Evolutionary conservation across 352 stramenopile genomes (phyloP), one percentile per base, ranked within the genome.

Genomic region (Globisporangium radiosum): DNA sequence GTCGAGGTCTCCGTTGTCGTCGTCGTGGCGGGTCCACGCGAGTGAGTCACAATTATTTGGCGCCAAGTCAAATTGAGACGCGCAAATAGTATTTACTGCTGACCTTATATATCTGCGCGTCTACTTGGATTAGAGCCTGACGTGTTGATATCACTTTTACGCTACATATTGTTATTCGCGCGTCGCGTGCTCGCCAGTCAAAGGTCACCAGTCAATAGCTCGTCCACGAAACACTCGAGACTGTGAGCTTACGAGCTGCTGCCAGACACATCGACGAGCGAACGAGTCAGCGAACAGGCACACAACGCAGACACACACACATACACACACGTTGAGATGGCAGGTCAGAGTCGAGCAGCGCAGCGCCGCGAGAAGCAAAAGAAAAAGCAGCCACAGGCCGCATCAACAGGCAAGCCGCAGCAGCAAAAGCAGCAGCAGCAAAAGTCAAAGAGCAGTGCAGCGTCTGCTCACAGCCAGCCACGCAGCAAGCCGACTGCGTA

Each of bases 321-420:
- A 43, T 39, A 17, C 43, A 47, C 43, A 47, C 3, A 17, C 25
- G 25, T 33, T 33, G 25, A n/a, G 37, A 82, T 82, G 73, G 71
- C 56, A 19, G 64, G 65, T 15, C 67, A 68, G 14, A 81, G 70
- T 68, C 72, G 72, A 51, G 74, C 74, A 39, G 62, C 68, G 52
- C 62, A 71, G 52, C 75, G 72, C 15, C 72, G 75, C 52, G 72
- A 74, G 56, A 84, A 84, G 62, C 78, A 68, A 56, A 64, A 58
- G 37, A 65, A 68, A 56, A 70, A 75, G 55, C 52, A 59, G 49
- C 1, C 51, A 42, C 6, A 11, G 37, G 3, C 8, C 37, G 40
- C 36, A 49, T 9, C 8, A 2, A 13, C 13, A 47, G n/a, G 13
- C 15, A 19, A 49, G 25, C 1, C 37, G 36, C 45, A 52, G 36